Evolutionary conservation across 1,284 basidiomycete genomes (phyloP).

Genomic region (Trichosporon faecale): DNA sequence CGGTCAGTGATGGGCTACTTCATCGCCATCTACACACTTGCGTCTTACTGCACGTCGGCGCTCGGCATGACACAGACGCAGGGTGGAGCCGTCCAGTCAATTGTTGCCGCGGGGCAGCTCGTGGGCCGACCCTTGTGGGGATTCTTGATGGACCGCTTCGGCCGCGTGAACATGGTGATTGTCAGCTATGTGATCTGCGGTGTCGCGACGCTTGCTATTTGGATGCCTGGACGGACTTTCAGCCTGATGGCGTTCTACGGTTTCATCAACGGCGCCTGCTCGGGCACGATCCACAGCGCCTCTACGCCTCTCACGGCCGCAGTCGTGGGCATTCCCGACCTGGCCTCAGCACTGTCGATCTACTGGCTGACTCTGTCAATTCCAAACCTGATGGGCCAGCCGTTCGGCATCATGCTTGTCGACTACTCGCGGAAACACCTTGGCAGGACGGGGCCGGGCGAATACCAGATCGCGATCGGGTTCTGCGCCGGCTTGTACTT

Average conservation of each 20-base stretch:
- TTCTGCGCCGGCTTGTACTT: constrained; percentile 50
- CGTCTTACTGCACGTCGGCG: constrained; percentile 52
- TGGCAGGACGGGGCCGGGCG: constrained; percentile 40
- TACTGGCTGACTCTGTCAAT: constrained; percentile 50
- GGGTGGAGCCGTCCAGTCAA: constrained; percentile 52
- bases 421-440: constrained; percentile 45
- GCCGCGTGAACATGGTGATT: constrained; percentile 52
- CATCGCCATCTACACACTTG: constrained; percentile 53
- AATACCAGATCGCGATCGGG: constrained; percentile 51
- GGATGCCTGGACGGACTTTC: constrained; percentile 51
- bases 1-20: constrained; percentile 51
- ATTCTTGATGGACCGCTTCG: constrained; percentile 48
- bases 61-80: constrained; percentile 51
- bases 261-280: constrained; percentile 49
- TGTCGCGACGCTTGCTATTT: constrained; percentile 50
- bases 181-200: constrained; percentile 50
- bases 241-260: constrained; percentile 52
- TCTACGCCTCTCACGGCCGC: constrained; percentile 45
- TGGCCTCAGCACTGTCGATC: constrained; percentile 50
- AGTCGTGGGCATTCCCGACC: constrained; percentile 51
- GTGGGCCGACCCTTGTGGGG: constrained; percentile 53
- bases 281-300: constrained; percentile 52
- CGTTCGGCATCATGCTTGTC: constrained; percentile 51
- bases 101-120: constrained; percentile 54
- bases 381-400: constrained; percentile 49